Percentiles rank a stretch among this genome's conserved stretches.
Conservation (phyloP, 148 eudicot genomes). For the Selenicereus undatus region DNA sequence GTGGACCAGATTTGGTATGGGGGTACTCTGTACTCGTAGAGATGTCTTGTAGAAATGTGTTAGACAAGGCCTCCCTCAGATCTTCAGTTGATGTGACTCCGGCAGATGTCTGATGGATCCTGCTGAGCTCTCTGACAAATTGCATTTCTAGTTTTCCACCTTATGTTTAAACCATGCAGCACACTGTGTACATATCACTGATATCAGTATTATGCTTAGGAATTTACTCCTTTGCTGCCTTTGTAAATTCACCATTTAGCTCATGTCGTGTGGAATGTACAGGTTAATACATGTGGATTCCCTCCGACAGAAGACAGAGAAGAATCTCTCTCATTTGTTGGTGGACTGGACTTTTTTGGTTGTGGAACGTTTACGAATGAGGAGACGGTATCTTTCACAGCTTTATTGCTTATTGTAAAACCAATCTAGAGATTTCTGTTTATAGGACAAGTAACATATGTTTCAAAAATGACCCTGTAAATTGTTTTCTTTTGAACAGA, state of each 20-base stretch:
- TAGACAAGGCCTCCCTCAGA: not conserved
- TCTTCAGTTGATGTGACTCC: not conserved
- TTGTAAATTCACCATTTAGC: conserved; percentile 7
- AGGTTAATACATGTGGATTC: conserved; percentile 98
- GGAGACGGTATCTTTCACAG: conserved; percentile 59
- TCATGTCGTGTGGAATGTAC: conserved; percentile 21
- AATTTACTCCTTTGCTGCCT: not conserved
- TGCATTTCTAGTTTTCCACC: not conserved
- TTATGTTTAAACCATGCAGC: conserved; percentile 4
- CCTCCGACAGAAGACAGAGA: conserved; percentile 93
- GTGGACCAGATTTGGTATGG: not conserved
- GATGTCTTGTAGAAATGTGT: not conserved
- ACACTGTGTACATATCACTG: not conserved
- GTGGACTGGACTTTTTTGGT: conserved; percentile 90
- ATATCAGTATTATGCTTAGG: not conserved
- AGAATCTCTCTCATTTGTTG: conserved; percentile 52
- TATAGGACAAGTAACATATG: not conserved
- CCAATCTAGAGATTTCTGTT: not conserved
- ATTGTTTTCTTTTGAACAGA: conserved; percentile 36
- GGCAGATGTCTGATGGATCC: not conserved
- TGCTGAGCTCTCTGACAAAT: not conserved
- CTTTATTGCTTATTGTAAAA: not conserved
- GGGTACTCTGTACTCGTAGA: not conserved
- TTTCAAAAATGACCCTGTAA: conserved; percentile 26
- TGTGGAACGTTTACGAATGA: conserved; percentile 65